A percentile compares a stretch with the other conserved stretches of the same genome.
phyloP scores from a whole-genome alignment of 257 asterid species.

The Solanum okadae region DNA sequence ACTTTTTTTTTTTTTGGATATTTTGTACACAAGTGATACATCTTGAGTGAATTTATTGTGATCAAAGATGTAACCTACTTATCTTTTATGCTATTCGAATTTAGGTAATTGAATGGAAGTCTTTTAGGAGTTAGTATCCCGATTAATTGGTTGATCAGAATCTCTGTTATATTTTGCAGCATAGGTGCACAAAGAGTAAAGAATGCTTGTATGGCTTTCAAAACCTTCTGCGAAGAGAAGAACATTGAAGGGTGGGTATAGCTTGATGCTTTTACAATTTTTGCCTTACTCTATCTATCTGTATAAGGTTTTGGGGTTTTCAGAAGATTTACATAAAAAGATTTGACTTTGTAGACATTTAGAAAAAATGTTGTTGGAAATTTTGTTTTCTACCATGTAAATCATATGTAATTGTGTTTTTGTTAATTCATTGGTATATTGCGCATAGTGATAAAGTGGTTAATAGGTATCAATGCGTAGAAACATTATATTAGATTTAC shows the following conservation, averaged over 20 bases:
- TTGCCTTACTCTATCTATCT: background rate
- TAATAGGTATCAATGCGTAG: background rate
- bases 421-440: background rate
- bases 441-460: background rate
- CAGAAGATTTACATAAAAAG: background rate
- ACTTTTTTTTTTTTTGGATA: no score
- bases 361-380: background rate
- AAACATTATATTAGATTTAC: background rate
- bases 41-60: background rate
- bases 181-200: slow-evolving; percentile 65
- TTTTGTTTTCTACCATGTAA: background rate
- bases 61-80: background rate
- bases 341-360: background rate
- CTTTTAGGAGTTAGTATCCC: background rate
- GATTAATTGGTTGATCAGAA: background rate
- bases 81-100: background rate
- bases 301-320: background rate
- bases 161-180: slow-evolving; percentile 22
- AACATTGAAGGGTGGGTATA: slow-evolving; percentile 27
- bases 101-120: background rate
- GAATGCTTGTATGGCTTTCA: slow-evolving; percentile 35
- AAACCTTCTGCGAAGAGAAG: slow-evolving; percentile 18
- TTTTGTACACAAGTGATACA: background rate
- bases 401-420: background rate
- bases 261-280: background rate